Conservation (phyloP, 352 stramenopile genomes). For the Pythium guiyangense region DNA sequence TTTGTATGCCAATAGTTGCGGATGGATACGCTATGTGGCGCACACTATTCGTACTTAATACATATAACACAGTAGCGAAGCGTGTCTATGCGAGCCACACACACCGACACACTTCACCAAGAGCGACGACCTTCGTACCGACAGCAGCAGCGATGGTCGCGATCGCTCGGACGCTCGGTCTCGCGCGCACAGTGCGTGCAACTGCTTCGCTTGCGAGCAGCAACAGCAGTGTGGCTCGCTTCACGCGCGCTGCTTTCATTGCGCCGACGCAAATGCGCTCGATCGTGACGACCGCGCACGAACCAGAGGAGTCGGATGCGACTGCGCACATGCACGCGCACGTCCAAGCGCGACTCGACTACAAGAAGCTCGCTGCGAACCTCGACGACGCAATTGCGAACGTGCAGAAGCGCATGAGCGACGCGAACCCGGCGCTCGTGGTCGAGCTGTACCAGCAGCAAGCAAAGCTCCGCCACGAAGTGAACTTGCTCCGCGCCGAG, state of each 20-base stretch:
- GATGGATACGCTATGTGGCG: no score
- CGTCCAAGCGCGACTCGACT: constrained; percentile 72
- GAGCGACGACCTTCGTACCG: neutral
- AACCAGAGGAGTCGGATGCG: constrained; percentile 17
- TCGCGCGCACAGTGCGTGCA: neutral
- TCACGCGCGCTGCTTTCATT: neutral
- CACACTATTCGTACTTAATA: no score
- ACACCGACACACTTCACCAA: neutral
- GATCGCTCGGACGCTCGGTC: constrained; percentile 5
- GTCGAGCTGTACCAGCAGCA: constrained; percentile 62
- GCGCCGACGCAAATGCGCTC: constrained; percentile 8
- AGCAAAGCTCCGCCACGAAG: constrained; percentile 39
- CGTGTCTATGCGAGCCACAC: no score
- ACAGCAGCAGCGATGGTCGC: constrained; percentile 8
- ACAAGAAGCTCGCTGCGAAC: constrained; percentile 61
- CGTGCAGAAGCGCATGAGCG: constrained; percentile 57
- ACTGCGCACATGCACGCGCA: constrained; percentile 44
- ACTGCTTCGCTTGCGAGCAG: neutral
- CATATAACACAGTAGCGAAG: no score
- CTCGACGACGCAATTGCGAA: constrained; percentile 52
- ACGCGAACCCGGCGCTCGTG: constrained; percentile 58
- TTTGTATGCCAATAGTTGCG: no score
- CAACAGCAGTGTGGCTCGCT: neutral
- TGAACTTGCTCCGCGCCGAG: constrained; percentile 58
- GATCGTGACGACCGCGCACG: constrained; percentile 23